Percentiles rank a stretch among this genome's conserved stretches.
Evolutionary conservation across 768 basidiomycete species (phyloP).

Genomic region (Russula sp.): DNA sequence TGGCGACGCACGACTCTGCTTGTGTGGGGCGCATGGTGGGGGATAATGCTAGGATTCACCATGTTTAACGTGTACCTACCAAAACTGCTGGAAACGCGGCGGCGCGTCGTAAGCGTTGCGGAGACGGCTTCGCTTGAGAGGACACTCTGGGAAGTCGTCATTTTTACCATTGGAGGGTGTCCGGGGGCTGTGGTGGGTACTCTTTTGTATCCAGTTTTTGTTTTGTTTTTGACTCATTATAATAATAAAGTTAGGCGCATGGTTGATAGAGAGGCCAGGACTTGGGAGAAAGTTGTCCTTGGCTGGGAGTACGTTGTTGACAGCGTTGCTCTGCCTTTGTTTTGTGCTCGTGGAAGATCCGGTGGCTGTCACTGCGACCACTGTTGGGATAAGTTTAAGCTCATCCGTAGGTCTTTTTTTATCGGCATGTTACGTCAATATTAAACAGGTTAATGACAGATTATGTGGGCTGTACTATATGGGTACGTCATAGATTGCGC

Average conservation of each 20-base stretch:
- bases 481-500: constrained; percentile 43
- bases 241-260: constrained; percentile 70
- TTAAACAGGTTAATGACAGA: constrained; percentile 23
- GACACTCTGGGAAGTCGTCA: constrained; percentile 81
- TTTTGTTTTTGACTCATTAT: not conserved
- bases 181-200: constrained; percentile 73
- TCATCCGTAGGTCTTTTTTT: constrained; percentile 46
- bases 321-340: constrained; percentile 66
- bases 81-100: constrained; percentile 75
- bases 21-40: constrained; percentile 75
- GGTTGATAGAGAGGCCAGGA: constrained; percentile 59
- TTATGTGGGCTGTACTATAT: constrained; percentile 87
- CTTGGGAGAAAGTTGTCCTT: constrained; percentile 72
- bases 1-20: constrained; percentile 76
- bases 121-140: constrained; percentile 51
- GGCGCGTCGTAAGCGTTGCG: constrained; percentile 28
- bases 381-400: constrained; percentile 73
- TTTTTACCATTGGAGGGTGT: constrained; percentile 81
- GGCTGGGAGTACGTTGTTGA: constrained; percentile 70
- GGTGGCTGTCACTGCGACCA: constrained; percentile 60
- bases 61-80: constrained; percentile 95
- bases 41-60: constrained; percentile 76
- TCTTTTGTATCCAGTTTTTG: too few relatives aligned
- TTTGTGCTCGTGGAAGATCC: constrained; percentile 61
- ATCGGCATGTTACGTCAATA: not conserved